Percentiles rank a stretch among this genome's conserved stretches.
phyloP scores from a whole-genome alignment of 1,284 basidiomycete species.

The Ganoderma leucocontextum region DNA sequence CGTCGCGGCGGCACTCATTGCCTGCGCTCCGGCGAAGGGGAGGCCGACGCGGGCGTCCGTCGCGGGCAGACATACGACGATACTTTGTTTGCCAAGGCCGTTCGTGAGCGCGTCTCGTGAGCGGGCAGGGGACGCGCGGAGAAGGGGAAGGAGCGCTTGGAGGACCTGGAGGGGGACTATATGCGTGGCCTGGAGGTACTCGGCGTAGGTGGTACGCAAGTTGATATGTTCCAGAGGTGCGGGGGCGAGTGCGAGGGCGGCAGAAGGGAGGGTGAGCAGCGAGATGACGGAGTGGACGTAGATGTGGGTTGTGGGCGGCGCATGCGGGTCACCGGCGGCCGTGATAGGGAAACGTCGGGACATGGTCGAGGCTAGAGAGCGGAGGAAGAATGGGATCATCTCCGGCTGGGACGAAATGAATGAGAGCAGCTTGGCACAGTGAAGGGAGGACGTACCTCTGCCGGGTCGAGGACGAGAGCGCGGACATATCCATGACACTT shows the following conservation, averaged over 20 bases:
- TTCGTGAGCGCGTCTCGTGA: conserved; percentile 50
- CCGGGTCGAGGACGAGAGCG: conserved; percentile 80
- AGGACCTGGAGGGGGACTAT: conserved; percentile 77
- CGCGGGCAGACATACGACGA: conserved; percentile 76
- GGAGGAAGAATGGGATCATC: conserved; percentile 76
- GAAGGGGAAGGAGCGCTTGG: conserved; percentile 77
- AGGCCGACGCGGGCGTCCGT: conserved; percentile 74
- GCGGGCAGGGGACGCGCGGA: conserved; percentile 67
- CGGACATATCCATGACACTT: conserved; percentile 77
- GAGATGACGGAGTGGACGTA: conserved; percentile 78
- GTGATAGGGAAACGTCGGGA: conserved; percentile 84
- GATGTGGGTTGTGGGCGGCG: conserved; percentile 64
- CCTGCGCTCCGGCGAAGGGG: conserved; percentile 70
- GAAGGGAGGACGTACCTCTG: conserved; percentile 57
- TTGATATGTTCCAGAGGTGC: conserved; percentile 77
- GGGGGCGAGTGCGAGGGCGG: conserved; percentile 45
- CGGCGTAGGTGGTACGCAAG: conserved; percentile 67
- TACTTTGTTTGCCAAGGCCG: conserved; percentile 61
- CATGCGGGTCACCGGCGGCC: conserved; percentile 79
- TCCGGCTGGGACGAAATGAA: conserved; percentile 57
- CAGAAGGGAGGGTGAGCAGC: conserved; percentile 64
- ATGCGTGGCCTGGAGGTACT: conserved; percentile 75
- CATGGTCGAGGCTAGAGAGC: conserved; percentile 78
- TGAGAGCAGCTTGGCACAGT: conserved; percentile 13
- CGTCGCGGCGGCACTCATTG: conserved; percentile 78